Base-by-base conservation (phyloP, 768 basidiomycete species). In the Galerina marginata region DNA sequence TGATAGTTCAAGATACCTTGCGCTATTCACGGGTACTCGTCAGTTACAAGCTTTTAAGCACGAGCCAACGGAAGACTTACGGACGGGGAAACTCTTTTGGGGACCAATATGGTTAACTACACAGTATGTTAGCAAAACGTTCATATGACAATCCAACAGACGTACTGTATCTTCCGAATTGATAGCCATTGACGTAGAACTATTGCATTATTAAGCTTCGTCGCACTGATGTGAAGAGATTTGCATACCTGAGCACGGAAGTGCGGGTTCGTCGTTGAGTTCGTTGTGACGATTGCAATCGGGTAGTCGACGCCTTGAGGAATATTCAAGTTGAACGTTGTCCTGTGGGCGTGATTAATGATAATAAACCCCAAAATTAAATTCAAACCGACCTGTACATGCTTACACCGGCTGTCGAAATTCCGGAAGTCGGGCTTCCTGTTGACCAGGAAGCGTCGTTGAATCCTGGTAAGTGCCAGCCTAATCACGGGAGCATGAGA, bases 381-480 rank as follows among this genome's bases (percentile, higher is more conserved):
- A 12, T 33, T 33, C 29, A 0, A 33, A 12, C 46, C 40, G 61
- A 79, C 81, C 81, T 78, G 61, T 79, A 84, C 69, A 85, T 83
- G 52, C 69, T 72, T 38, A 83, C 81, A 26, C 84, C 84, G 6
- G 81, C 77, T 7, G 71, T 61, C 5, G 75, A 69, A 39, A 78
- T 75, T 33, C 81, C 83, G 1, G 61, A 66, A 9, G 76, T 81
- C 1, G 83, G 83, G 10, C 72, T 75, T 4, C 79, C 74, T 29
- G 62, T 54, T 10, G 72, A 64, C 86, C 86, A 86, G 0, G 59
- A 61, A 10, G 75, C 70, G 57, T 85, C 83, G 47, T 84, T 72
- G 68, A 83, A 84, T 36, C 75, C 79, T 20, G 86, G 86, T 15
- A 86, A 75, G 65, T 88, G 86, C 81, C 83, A 86, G 37, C 85